Percentiles rank a stretch among this genome's conserved stretches.
Conservation (phyloP, 2,329 filamentous ascomycete genomes). For the Paracoccidioides lutzii region DNA sequence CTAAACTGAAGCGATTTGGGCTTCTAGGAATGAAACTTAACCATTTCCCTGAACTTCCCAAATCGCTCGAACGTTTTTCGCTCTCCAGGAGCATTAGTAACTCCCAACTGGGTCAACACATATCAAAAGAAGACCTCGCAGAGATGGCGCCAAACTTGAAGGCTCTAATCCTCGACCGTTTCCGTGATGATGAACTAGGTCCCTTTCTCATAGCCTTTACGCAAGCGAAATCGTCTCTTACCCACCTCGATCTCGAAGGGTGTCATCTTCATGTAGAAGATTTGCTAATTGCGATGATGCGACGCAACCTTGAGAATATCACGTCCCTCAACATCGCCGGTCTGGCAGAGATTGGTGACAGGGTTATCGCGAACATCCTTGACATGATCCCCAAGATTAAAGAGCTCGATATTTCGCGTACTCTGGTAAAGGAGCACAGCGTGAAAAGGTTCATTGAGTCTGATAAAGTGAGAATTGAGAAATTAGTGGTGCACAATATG, state of each 20-base stretch:
- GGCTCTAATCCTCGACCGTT: slow-evolving; percentile 16
- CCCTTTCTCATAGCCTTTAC: not conserved
- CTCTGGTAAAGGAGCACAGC: slow-evolving; percentile 22
- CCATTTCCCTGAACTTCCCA: slow-evolving; percentile 15
- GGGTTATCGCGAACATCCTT: slow-evolving; percentile 11
- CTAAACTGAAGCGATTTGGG: slow-evolving; percentile 18
- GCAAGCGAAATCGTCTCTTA: slow-evolving; percentile 14
- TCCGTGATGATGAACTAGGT: not conserved
- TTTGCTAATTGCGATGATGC: slow-evolving; percentile 11
- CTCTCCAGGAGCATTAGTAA: slow-evolving; percentile 7
- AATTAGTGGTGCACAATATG: not conserved
- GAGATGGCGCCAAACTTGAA: slow-evolving; percentile 16
- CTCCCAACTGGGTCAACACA: slow-evolving; percentile 4
- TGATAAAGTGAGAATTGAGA: slow-evolving; percentile 10
- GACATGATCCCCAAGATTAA: slow-evolving; percentile 18
- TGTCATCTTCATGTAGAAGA: slow-evolving; percentile 14
- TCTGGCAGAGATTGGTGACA: slow-evolving; percentile 18
- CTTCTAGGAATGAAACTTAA: slow-evolving; percentile 17
- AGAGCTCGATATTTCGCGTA: slow-evolving; percentile 23
- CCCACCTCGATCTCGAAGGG: slow-evolving; percentile 17
- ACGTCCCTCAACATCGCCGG: slow-evolving; percentile 20
- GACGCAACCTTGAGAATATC: slow-evolving; percentile 12
- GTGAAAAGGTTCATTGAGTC: slow-evolving; percentile 21
- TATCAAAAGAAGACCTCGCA: slow-evolving; percentile 1
- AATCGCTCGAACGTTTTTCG: slow-evolving; percentile 19